These are phyloP conservation scores for Kodamaea leandrae DNA, from an alignment of 805 yeast genomes.

Conservation along the genomic window DNA sequence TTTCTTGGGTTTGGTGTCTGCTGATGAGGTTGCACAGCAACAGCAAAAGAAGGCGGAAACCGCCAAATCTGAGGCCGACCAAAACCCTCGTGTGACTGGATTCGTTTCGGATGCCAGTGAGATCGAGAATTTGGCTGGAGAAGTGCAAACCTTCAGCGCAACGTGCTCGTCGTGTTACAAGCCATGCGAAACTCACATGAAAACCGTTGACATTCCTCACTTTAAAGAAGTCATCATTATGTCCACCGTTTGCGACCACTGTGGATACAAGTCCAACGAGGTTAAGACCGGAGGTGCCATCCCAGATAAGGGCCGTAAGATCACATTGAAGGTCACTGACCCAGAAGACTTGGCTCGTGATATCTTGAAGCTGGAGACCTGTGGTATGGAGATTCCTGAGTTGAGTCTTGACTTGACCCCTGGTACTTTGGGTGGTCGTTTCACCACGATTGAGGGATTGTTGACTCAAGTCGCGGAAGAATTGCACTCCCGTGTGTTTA, in stretches of 20 bases:
- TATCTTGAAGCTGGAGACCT: conserved; percentile 90
- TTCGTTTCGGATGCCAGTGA: conserved; percentile 70
- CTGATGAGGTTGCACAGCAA: conserved; percentile 54
- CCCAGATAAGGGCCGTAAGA: conserved; percentile 77
- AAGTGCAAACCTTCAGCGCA: conserved; percentile 90
- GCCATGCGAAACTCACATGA: conserved; percentile 92
- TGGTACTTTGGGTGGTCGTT: conserved; percentile 97
- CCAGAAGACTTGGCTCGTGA: conserved; percentile 93
- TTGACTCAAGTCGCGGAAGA: conserved; percentile 87
- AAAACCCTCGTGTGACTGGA: conserved; percentile 48
- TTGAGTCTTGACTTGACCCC: conserved; percentile 85
- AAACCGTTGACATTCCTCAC: conserved; percentile 93
- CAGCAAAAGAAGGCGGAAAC: conserved; percentile 38
- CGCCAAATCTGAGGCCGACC: conserved; percentile 32
- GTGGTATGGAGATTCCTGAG: conserved; percentile 84
- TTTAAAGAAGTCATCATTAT: conserved; percentile 95
- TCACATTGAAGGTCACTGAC: conserved; percentile 74
- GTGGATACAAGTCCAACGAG: conserved; percentile 96
- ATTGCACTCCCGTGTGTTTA: conserved; percentile 77
- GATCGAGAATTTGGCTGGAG: conserved; percentile 81
- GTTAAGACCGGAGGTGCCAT: conserved; percentile 98
- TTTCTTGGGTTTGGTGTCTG: conserved; percentile 74
- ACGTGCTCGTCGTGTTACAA: conserved; percentile 87
- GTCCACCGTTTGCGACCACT: conserved; percentile 88
- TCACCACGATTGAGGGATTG: conserved; percentile 95